Conservation (phyloP, 257 asterid genomes). For the Haberlea rhodopensis region DNA sequence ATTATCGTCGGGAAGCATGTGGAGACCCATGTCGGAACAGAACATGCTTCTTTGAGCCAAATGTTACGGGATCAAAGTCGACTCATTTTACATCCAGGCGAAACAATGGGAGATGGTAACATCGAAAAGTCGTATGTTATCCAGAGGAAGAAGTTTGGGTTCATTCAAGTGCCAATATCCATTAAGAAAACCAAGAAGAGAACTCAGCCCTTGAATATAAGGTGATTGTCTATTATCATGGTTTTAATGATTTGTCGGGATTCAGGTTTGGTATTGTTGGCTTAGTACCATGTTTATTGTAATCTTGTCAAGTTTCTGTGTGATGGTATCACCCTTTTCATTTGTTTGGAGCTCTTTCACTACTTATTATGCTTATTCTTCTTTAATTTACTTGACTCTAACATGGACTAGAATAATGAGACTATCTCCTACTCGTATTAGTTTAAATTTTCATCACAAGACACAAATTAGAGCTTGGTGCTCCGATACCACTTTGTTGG, state of each 20-base stretch:
- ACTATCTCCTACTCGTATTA: too few species aligned
- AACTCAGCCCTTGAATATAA: slow-evolving; percentile 35
- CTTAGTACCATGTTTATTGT: neutral
- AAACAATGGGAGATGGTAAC: slow-evolving; percentile 33
- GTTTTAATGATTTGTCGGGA: slow-evolving; percentile 14
- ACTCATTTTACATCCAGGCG: slow-evolving; percentile 46
- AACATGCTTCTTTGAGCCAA: slow-evolving; percentile 69
- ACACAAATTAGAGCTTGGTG: too few species aligned
- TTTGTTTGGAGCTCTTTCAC: too few species aligned
- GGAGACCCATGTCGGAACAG: slow-evolving; percentile 45
- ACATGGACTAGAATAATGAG: too few species aligned
- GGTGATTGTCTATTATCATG: slow-evolving; percentile 20
- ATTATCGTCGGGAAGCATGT: slow-evolving; percentile 40
- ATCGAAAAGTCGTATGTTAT: slow-evolving; percentile 50
- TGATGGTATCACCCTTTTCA: too few species aligned
- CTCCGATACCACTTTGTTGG: too few species aligned
- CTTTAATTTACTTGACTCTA: too few species aligned
- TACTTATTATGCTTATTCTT: too few species aligned
- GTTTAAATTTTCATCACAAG: too few species aligned
- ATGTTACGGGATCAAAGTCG: slow-evolving; percentile 80
- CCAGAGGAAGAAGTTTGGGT: slow-evolving; percentile 56
- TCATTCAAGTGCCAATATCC: slow-evolving; percentile 45
- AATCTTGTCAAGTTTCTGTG: too few species aligned
- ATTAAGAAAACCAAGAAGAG: slow-evolving; percentile 57
- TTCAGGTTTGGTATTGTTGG: neutral